phyloP scores from a whole-genome alignment of 768 basidiomycete species.

The Cyclocybe cylindracea region DNA sequence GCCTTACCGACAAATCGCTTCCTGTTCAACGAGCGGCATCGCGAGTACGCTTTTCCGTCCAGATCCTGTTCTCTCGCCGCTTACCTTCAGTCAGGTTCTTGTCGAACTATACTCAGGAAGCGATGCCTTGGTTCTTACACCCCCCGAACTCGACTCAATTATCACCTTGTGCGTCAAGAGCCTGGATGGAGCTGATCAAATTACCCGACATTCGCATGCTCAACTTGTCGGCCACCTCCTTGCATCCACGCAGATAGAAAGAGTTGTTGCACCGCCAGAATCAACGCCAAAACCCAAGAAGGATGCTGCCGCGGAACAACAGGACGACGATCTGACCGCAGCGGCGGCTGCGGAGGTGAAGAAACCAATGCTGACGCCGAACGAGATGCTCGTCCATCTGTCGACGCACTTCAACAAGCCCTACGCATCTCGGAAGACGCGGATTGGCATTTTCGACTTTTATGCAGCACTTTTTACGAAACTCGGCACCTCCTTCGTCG shows the following conservation, averaged over 20 bases:
- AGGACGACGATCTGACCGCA: slow-evolving; percentile 54
- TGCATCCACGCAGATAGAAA: slow-evolving; percentile 76
- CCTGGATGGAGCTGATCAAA: slow-evolving; percentile 81
- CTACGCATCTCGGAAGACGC: slow-evolving; percentile 63
- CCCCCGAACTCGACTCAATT: slow-evolving; percentile 78
- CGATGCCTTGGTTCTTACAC: slow-evolving; percentile 54
- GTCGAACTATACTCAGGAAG: slow-evolving; percentile 54
- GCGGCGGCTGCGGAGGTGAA: slow-evolving; percentile 53
- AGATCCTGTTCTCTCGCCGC: slow-evolving; percentile 1
- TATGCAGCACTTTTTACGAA: slow-evolving; percentile 76
- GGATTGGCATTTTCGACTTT: slow-evolving; percentile 87
- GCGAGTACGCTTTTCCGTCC: slow-evolving; percentile 48
- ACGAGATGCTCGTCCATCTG: slow-evolving; percentile 82
- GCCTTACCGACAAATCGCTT: slow-evolving; percentile 78
- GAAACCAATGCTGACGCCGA: slow-evolving; percentile 69
- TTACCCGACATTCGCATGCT: slow-evolving; percentile 78
- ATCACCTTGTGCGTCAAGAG: slow-evolving; percentile 66
- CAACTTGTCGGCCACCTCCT: slow-evolving; percentile 84
- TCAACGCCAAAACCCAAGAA: slow-evolving; percentile 62
- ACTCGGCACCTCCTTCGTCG: slow-evolving; percentile 78
- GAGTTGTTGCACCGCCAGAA: slow-evolving; percentile 46
- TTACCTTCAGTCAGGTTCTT: slow-evolving; percentile 37
- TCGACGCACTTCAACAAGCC: slow-evolving; percentile 82
- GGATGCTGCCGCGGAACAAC: slow-evolving; percentile 55
- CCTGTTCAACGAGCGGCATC: slow-evolving; percentile 85